phyloP scores from a whole-genome alignment of 306 rosid genomes.

The Erythrophleum fordii region DNA sequence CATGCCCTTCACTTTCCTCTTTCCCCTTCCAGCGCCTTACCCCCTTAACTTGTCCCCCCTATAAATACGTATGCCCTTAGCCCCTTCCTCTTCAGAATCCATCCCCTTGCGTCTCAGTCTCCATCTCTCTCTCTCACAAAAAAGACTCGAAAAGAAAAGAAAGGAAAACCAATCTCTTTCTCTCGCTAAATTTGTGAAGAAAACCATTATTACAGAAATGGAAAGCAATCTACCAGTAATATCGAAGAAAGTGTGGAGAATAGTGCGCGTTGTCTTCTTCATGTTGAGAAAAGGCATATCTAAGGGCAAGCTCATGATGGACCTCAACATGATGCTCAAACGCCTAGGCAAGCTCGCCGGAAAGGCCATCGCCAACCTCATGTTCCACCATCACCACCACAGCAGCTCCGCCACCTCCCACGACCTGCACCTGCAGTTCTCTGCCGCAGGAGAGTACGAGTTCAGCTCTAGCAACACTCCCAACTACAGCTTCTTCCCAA shows the following conservation, averaged over 20 bases:
- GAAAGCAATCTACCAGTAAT: constrained; percentile 48
- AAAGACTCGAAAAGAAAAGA: not conserved
- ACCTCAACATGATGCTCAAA: constrained; percentile 75
- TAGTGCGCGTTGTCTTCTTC: constrained; percentile 67
- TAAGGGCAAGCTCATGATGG: constrained; percentile 64
- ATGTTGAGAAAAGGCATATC: constrained; percentile 75
- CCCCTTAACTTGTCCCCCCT: no score
- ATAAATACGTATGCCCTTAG: not conserved
- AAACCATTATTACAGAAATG: constrained; percentile 41
- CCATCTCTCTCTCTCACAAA: not conserved
- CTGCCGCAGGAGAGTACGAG: constrained; percentile 68
- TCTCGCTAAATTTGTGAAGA: not conserved
- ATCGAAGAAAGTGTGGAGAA: constrained; percentile 68
- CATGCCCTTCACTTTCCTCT: not conserved
- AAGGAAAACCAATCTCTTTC: constrained; percentile 28
- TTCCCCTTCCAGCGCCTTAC: not conserved
- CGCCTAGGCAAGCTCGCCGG: constrained; percentile 88
- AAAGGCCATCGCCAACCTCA: constrained; percentile 74
- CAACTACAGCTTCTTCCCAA: constrained; percentile 44
- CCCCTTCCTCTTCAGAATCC: not conserved
- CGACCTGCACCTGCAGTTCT: constrained; percentile 1
- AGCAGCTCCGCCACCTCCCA: constrained; percentile 20
- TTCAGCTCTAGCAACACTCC: constrained; percentile 95
- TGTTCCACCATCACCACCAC: constrained; percentile 57
- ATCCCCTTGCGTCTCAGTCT: not conserved